Evolutionary conservation across 2,329 filamentous ascomycete genomes (phyloP).

Genomic region (Pseudopyricularia javanii): DNA sequence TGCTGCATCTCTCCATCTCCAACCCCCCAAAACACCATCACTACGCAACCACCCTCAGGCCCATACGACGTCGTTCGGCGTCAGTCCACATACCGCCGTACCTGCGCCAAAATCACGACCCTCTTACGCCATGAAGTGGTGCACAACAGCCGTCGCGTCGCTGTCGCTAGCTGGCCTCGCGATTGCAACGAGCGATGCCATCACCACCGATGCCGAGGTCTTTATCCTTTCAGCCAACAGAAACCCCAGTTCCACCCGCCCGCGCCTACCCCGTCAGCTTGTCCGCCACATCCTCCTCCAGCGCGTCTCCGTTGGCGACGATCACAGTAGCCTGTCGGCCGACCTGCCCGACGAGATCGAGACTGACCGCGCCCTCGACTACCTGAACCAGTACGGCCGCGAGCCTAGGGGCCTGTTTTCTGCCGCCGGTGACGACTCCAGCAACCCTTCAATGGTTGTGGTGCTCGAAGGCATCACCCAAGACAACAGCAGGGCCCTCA

Average conservation of each 20-base stretch:
- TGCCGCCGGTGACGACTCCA: constrained; percentile 13
- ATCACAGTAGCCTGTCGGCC: constrained; percentile 33
- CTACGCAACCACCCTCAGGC: neutral
- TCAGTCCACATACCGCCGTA: neutral
- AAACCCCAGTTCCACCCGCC: constrained; percentile 11
- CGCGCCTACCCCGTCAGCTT: constrained; percentile 37
- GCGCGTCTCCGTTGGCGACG: constrained; percentile 31
- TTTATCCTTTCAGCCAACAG: neutral
- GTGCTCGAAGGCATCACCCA: constrained; percentile 43
- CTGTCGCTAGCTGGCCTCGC: constrained; percentile 3
- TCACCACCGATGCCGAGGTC: neutral
- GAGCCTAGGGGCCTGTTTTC: constrained; percentile 37
- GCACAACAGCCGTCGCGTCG: constrained; percentile 1
- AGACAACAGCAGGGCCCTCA: constrained; percentile 26
- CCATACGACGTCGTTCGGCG: neutral
- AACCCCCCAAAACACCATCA: neutral
- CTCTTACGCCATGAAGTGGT: neutral
- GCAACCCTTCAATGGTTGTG: constrained; percentile 36
- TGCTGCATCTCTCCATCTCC: neutral
- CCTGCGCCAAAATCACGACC: neutral
- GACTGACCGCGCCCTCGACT: constrained; percentile 36
- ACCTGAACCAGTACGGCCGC: constrained; percentile 50
- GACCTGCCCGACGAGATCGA: constrained; percentile 28
- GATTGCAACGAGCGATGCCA: neutral
- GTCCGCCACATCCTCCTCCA: constrained; percentile 47